A percentile compares a stretch with the other conserved stretches of the same genome.
Conservation (phyloP, 331 rosid species). For the Saraca asoca region DNA sequence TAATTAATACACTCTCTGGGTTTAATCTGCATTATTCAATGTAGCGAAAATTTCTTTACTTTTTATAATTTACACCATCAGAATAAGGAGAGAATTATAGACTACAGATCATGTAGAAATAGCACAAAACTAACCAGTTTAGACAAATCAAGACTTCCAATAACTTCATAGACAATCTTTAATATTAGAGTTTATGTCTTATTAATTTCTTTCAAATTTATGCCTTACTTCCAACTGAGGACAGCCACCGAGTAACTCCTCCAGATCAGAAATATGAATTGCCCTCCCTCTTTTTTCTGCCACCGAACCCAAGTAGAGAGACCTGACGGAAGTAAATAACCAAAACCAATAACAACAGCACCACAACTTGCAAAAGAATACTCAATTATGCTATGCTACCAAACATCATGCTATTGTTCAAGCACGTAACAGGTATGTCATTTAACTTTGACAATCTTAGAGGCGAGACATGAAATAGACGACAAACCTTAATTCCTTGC, state of each 20-base stretch:
- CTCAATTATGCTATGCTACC: slow-evolving; percentile 21
- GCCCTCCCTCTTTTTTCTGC: slow-evolving; percentile 80
- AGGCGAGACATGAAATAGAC: background rate
- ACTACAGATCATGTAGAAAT: slow-evolving; percentile 10
- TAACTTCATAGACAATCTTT: slow-evolving; percentile 3
- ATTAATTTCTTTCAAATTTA: slow-evolving; percentile 10
- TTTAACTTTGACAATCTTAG: slow-evolving; percentile 5
- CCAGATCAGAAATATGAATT: slow-evolving; percentile 78
- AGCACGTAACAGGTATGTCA: slow-evolving; percentile 6
- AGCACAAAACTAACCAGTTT: background rate
- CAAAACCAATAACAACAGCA: slow-evolving; percentile 38
- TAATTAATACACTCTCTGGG: background rate
- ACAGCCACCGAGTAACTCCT: slow-evolving; percentile 86
- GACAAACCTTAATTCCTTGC: slow-evolving; percentile 74
- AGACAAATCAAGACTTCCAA: slow-evolving; percentile 6
- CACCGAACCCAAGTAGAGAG: slow-evolving; percentile 87
- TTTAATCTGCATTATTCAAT: slow-evolving; percentile 12
- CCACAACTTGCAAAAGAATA: slow-evolving; percentile 13
- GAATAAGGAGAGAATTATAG: background rate
- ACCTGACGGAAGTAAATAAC: slow-evolving; percentile 52
- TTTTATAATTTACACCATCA: too few species aligned
- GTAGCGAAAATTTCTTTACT: background rate
- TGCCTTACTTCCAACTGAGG: slow-evolving; percentile 80
- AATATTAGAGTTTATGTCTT: background rate
- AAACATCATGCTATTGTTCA: slow-evolving; percentile 15